Evolutionary conservation across 805 yeast species (phyloP), one percentile per base, ranked within the genome.

Genomic region (Crinitomyces ghanaensis): DNA sequence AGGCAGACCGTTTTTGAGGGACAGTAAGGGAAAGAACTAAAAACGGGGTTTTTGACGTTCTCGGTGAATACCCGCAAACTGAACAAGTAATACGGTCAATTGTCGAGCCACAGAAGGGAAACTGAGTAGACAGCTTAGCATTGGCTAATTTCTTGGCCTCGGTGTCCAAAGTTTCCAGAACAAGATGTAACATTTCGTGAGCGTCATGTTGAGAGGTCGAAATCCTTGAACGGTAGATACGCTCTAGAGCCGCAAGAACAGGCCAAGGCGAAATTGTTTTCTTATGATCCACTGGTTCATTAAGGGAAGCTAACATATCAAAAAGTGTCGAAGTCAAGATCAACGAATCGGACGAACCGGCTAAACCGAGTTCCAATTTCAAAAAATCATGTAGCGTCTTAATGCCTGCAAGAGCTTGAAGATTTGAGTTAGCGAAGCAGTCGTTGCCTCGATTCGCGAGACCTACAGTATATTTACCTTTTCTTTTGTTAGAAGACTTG

Each of bases 141-240:
- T 39, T 35, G 17, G 18, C 26, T 15, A 40, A 34, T 9, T 38
- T 33, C 23, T 60, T 46, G 43, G 70, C 65, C 50, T 88, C 96
- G 35, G 65, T 66, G 32, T 78, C 74, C 32, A 91, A 60, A 0
- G 88, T 76, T 47, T 86, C 94, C 15, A 88, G 59, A 14, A 86
- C 65, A 33, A 83, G 57, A 51, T 84, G 94, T 19, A 88, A 69
- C 42, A 91, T 64, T 49, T 88, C 98, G 47, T 91, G 96, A 0
- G 97, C 95, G 59, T 88, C 98, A 49, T 88, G 94, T 54, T 91
- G 98, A 29, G 71, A 72, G 22, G 79, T 61, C 2, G 93, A 76
- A 18, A 91, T 76, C 42, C 71, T 73, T 3, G 86, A 75, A 35
- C 74, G 70, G 57, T 77, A 80, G 11, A 80, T 74, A 6, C 54